Evolutionary conservation across 352 stramenopile species (phyloP), one percentile per base, ranked within the genome.

Genomic region (Lagenidium giganteum): DNA sequence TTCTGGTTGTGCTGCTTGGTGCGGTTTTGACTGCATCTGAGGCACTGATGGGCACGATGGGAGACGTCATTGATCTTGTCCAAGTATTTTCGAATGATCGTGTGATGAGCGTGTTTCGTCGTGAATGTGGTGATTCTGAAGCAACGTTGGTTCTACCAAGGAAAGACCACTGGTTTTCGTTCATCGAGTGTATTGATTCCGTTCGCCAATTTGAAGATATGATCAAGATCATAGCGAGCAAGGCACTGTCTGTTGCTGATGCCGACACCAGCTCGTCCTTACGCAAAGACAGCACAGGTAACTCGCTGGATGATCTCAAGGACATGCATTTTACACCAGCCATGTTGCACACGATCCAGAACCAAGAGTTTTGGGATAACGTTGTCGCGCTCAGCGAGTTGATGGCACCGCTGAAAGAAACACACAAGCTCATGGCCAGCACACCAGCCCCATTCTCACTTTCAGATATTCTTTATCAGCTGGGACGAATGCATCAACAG

Each of bases 161-260:
- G 33, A 54, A 43, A 6, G 32, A 58, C n/a, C 39, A 63, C 11
- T 83, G 67, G 70, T 73, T 80, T 41, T 78, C 70, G 2, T 83
- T 83, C 22, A 78, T 83, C 29, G 70, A 83, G 54, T 57, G 62
- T 47, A 56, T 83, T 13, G 67, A 83, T 51, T 83, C 64, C 6
- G 64, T 80, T 46, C 64, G 67, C 6, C 70, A 83, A 25, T 80
- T 76, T 38, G 67, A 80, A 61, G 70, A 83, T 29, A 71, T 83
- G 67, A 74, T 83, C 41, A 83, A 83, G 52, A 78, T 78, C 29
- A 72, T 83, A 24, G 58, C 70, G 6, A 67, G 58, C 0, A 83
- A 83, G 48, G 67, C 79, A 28, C 39, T 70, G 20, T 48, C 59
- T 21, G 67, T 61, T 36, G 57, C 64, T 0, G 61, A 51, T 2